Evolutionary conservation across 306 rosid genomes (phyloP), one percentile per base, ranked within the genome.

Genomic region (Malus sylvestris): DNA sequence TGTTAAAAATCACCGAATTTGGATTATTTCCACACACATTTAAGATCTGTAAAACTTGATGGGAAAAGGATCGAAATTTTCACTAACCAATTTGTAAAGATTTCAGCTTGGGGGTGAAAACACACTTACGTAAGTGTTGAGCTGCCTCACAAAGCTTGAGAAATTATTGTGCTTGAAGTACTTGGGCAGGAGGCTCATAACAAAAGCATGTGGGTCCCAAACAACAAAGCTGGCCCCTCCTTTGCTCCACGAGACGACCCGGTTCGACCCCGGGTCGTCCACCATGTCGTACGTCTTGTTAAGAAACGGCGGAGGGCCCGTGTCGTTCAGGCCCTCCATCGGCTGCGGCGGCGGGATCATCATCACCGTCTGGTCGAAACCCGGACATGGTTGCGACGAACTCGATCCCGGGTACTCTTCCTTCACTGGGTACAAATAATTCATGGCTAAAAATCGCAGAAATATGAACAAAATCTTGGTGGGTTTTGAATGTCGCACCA

Each of bases 141-240:
- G 87, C 85, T 93, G 98, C 74, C 98, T 85, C 35, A 93, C 96
- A 83, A 93, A 93, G 85, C 97, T 93, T 27, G 98, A 89, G 86
- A 93, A 94, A 58, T 94, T 94, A 72, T 84, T 87, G 81, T 94
- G 98, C 84, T 94, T 94, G 88, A 94, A 94, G 84, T 81, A 87
- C 71, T 78, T 81, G 2, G 97, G 97, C 14, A 94, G 88, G 10
- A 94, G 86, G 75, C 32, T 49, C 22, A 69, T 67, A 8, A 92
- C 91, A 80, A 94, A 94, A 13, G 83, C 76, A 77, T 86, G 88
- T 52, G 91, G 90, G 80, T 94, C 97, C 91, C 91, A 92, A 66
- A 95, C 96, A 19, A 92, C 92, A 78, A 95, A 92, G 85, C 93
- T 88, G 4, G 78, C 10, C 32, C 97, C 99, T 8, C 83, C 88